These are phyloP conservation scores for Aureobasidium sp. DNA, from an alignment of 2,329 filamentous ascomycete genomes.

Conservation along the genomic window DNA sequence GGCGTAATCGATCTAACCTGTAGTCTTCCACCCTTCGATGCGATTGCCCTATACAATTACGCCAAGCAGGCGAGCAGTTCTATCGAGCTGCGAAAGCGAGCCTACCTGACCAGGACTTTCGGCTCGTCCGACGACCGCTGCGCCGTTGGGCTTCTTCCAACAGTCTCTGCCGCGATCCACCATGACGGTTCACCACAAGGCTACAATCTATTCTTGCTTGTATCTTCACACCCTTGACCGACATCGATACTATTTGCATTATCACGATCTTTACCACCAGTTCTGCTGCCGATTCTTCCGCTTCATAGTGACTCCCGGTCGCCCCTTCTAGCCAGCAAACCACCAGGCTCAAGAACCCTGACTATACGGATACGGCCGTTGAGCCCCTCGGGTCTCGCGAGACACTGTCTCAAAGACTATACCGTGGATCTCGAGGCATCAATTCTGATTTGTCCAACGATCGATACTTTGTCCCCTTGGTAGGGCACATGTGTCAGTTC, in stretches of 20 bases:
- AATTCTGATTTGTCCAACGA: background rate
- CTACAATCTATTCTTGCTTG: no score
- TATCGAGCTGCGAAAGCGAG: background rate
- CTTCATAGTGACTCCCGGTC: background rate
- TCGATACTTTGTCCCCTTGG: background rate
- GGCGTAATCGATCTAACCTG: background rate
- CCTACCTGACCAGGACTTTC: background rate
- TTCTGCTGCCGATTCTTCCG: background rate
- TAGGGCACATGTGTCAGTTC: background rate
- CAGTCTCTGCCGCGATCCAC: background rate
- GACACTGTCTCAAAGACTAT: slow-evolving; percentile 1
- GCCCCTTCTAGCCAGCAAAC: background rate
- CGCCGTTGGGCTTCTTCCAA: background rate
- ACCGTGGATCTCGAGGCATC: background rate
- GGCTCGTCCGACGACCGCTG: background rate
- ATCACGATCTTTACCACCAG: background rate
- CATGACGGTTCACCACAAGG: no score
- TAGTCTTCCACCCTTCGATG: no score
- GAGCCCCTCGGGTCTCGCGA: background rate
- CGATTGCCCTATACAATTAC: no score
- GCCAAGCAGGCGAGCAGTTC: background rate
- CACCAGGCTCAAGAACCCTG: background rate
- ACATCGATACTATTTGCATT: no score
- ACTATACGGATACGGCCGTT: background rate
- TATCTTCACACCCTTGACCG: background rate